Evolutionary conservation across 2,329 filamentous ascomycete genomes (phyloP).

Genomic region (Curvularia spicifera): DNA sequence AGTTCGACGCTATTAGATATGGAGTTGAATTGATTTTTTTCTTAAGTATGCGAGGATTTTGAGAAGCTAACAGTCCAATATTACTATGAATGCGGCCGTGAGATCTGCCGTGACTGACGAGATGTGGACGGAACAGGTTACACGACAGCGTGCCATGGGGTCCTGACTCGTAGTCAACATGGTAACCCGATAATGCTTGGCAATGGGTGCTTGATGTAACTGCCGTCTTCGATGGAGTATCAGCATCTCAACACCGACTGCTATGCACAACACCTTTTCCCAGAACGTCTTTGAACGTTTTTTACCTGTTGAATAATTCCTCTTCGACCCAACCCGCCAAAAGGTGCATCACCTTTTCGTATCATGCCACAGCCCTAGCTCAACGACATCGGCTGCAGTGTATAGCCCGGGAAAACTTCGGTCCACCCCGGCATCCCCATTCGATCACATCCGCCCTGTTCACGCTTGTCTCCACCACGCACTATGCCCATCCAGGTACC

Average conservation of each 20-base stretch:
- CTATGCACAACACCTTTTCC: neutral
- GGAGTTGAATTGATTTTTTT: neutral
- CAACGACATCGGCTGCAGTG: neutral
- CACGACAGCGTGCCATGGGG: neutral
- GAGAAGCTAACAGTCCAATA: neutral
- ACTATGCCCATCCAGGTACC: constrained; percentile 25
- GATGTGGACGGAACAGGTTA: neutral
- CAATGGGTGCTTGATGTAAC: neutral
- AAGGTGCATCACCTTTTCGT: neutral
- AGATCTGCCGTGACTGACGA: neutral
- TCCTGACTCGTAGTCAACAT: neutral
- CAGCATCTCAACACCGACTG: neutral
- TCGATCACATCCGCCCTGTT: neutral
- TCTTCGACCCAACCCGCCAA: neutral
- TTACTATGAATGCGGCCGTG: neutral
- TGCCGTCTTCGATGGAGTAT: neutral
- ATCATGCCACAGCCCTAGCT: neutral
- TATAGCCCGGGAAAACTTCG: neutral
- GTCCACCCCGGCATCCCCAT: neutral
- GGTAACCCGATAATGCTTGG: neutral
- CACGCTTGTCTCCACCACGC: constrained; percentile 6
- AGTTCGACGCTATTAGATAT: neutral
- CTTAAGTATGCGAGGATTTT: neutral
- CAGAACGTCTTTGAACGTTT: neutral
- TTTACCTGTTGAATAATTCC: neutral